Evolutionary conservation across 192 early-diverging fungal genomes (phyloP), one percentile per base, ranked within the genome.

Genomic region (Chytriomyces sp.): DNA sequence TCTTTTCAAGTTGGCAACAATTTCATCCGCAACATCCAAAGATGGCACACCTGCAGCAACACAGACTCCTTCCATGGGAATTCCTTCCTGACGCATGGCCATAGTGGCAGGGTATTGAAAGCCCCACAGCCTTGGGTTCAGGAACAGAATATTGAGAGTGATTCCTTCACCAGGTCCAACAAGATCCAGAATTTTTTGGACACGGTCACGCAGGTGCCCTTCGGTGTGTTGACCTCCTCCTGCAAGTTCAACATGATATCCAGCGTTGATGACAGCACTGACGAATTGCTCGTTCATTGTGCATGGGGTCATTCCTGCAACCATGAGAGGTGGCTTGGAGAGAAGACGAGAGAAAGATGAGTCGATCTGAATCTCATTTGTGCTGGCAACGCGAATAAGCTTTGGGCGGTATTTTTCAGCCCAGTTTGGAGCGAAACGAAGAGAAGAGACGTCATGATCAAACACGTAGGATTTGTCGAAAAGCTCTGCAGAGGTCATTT

Each of bases 11-110:
- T 91, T 89, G 8, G 70, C 77, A 64, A 97, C 89, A 49, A 97
- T 88, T 18, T 93, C 93, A 69, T 91, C 87, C 16, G 95, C 95
- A 24, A 92, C 89, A 48, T 94, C 95, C 45, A 92, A 69, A 6
- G 91, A 91, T 1, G 97, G 97, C 43, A 97, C 94, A 81, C 95
- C 97, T 45, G 96, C 97, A 72, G 94, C 95, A 71, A 96, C 89
- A 77, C 93, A 94, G 75, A 97, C 83, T 63, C 97, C 97, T 63
- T 93, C 89, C 88, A 98, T 93, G 8, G 97, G 96, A 28, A 91
- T 85, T 67, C 94, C 91, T 61, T 95, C 94, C 7, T 87, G 81
- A 47, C 94, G 91, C 86, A 97, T 93, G 44, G 92, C 84, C 66
- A 86, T 87, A 0, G 91, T 90, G 11, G 89, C 84, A 64, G 94